These are phyloP conservation scores for Orobanche coerulescens DNA, from an alignment of 257 asterid genomes.

Conservation along the genomic window DNA sequence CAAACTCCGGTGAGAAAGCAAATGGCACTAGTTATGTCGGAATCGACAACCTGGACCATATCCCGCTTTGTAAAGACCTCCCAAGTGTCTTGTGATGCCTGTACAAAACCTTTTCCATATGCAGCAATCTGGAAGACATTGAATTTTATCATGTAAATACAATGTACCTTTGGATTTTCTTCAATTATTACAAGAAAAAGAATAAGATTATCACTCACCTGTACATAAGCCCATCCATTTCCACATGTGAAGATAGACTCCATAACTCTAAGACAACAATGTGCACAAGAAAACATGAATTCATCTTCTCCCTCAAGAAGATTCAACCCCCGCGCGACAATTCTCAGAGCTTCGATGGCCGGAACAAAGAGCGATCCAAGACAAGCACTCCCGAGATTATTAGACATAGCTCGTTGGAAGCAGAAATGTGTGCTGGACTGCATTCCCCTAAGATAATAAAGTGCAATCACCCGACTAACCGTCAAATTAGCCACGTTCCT, in stretches of 20 bases:
- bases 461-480: conserved; percentile 72
- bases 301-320: conserved; percentile 94
- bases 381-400: conserved; percentile 84
- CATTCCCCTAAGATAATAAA: conserved; percentile 92
- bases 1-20: conserved; percentile 91
- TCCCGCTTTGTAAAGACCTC: conserved; percentile 69
- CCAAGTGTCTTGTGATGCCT: conserved; percentile 94
- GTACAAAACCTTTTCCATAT: conserved; percentile 76
- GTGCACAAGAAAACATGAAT: conserved; percentile 96
- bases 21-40: conserved; percentile 86
- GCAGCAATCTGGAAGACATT: conserved; percentile 62
- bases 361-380: conserved; percentile 92
- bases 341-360: conserved; percentile 63
- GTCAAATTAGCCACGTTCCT: conserved; percentile 89
- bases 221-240: conserved; percentile 99
- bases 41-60: conserved; percentile 73
- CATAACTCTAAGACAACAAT: conserved; percentile 83
- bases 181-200: neutral
- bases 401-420: conserved; percentile 78
- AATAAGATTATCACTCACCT: conserved; percentile 29
- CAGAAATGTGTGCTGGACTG: conserved; percentile 75
- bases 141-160: neutral
- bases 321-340: conserved; percentile 85
- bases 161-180: no score
- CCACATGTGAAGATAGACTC: conserved; percentile 76